Base-by-base conservation (phyloP, 164 flowering plant species). In the Aristolochia fimbriata region DNA sequence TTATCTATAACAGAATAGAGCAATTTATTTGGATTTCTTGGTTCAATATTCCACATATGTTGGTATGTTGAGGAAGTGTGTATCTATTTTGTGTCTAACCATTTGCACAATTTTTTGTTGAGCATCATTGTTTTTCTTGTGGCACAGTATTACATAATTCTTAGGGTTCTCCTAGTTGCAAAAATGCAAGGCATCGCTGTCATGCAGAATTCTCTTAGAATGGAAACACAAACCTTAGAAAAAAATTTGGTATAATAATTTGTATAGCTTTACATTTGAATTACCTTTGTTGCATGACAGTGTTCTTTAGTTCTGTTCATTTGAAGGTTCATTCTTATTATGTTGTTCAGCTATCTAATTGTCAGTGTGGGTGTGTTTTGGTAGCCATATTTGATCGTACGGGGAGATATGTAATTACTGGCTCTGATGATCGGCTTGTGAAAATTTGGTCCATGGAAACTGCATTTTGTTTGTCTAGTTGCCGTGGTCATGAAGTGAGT, bases 371-470 rank as follows among this genome's bases (percentile, higher is more conserved):
- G 6, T 49, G 6, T 49, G 6, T 49, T 68, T 14, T 24, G 85
- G 76, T 75, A 94, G 99, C 99, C 17, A 85, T 74, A 76, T 87
- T 91, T 80, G 99, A 94, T 78, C 83, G 82, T 49, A 72, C 83
- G 14, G 99, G 99, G 58, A 83, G 96, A 67, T 85, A 88, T 73
- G 96, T 94, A 21, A 75, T 94, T 65, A 94, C 99, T 71, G 99
- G 99, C 65, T 86, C 99, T 4, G 99, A 94, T 81, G 99, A 94
- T 60, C 93, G 99, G 54, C 92, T 94, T 69, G 99, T 94, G 21
- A 94, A 94, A 66, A 87, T 94, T 43, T 94, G 99, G 99, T 94
- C 97, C 19, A 91, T 88, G 96, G 99, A 91, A 64, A 94, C 97
- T 65, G 99, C 93, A 66, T 83, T 81, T 73, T 86, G 96, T 74